Percentiles rank a stretch among this genome's conserved stretches.
Evolutionary conservation across 1,139 yeast species (phyloP).

Genomic region (Suhomyces terraborum): DNA sequence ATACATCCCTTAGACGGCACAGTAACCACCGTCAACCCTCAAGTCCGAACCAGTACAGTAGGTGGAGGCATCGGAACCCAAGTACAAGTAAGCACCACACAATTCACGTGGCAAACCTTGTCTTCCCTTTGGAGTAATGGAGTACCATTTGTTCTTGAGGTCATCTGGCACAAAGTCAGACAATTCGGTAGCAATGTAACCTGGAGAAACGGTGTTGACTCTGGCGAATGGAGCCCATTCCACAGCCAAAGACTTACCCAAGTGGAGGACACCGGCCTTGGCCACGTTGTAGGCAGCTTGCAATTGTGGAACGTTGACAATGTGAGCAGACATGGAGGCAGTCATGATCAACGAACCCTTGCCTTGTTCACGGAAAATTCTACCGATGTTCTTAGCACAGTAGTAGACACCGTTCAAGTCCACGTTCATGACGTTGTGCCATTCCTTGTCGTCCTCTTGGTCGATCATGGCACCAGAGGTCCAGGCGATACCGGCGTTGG

Average conservation of each 20-base stretch:
- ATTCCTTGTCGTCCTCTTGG: conserved; percentile 43
- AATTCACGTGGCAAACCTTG: conserved; percentile 27
- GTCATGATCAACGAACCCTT: conserved; percentile 59
- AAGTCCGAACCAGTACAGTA: conserved; percentile 51
- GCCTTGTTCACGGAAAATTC: conserved; percentile 41
- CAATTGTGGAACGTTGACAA: conserved; percentile 66
- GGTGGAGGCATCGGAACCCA: conserved; percentile 34
- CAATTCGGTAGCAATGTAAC: conserved; percentile 31
- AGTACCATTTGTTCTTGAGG: conserved; percentile 23
- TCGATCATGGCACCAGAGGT: conserved; percentile 41
- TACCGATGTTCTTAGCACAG: conserved; percentile 47
- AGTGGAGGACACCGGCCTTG: conserved; percentile 35
- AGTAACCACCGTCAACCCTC: conserved; percentile 51
- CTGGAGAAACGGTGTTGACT: conserved; percentile 37
- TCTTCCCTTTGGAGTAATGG: conserved; percentile 26
- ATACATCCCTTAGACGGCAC: conserved; percentile 25
- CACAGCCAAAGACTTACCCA: conserved; percentile 34
- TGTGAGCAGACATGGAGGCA: conserved; percentile 66
- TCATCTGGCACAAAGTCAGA: conserved; percentile 26
- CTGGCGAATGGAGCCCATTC: conserved; percentile 39
- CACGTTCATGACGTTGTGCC: conserved; percentile 48
- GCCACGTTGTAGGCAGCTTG: conserved; percentile 61
- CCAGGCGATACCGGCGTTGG: conserved; percentile 57
- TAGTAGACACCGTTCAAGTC: conserved; percentile 49
- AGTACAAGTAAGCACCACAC: conserved; percentile 28